A percentile compares a stretch with the other conserved stretches of the same genome.
These are phyloP conservation scores for Daldinia sp. DNA, from an alignment of 2,329 filamentous ascomycete species.

Conservation along the genomic window DNA sequence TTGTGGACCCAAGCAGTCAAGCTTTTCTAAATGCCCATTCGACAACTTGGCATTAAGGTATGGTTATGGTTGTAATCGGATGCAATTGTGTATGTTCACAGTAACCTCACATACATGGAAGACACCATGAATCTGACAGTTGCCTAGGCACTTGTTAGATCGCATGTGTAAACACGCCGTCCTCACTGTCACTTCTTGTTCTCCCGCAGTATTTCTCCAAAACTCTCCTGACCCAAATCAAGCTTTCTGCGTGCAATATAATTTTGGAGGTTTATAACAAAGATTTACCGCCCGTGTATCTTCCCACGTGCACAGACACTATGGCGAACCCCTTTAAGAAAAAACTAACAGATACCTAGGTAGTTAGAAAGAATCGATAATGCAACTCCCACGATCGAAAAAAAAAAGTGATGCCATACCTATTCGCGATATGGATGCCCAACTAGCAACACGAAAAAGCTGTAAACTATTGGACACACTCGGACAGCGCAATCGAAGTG, in stretches of 20 bases:
- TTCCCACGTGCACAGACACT: neutral
- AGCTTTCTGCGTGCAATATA: neutral
- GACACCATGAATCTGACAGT: slow-evolving; percentile 16
- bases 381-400: neutral
- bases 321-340: too few species aligned
- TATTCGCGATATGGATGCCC: slow-evolving; percentile 23
- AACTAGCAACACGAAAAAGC: slow-evolving; percentile 26
- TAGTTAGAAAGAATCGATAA: neutral
- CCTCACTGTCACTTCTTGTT: neutral
- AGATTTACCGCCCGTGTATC: neutral
- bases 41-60: slow-evolving; percentile 25
- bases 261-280: too few species aligned
- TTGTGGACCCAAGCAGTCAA: slow-evolving; percentile 29
- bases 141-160: slow-evolving; percentile 8
- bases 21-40: slow-evolving; percentile 35
- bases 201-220: neutral
- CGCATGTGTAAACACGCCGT: slow-evolving; percentile 6
- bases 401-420: slow-evolving; percentile 15
- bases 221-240: neutral
- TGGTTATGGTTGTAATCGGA: slow-evolving; percentile 22
- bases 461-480: slow-evolving; percentile 31
- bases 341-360: too few species aligned
- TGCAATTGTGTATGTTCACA: slow-evolving; percentile 17
- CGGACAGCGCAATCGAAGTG: slow-evolving; percentile 21
- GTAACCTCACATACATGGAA: slow-evolving; percentile 23